Base-by-base conservation (phyloP, 2,329 filamentous ascomycete genomes). In the Sarocladium oryzae region DNA sequence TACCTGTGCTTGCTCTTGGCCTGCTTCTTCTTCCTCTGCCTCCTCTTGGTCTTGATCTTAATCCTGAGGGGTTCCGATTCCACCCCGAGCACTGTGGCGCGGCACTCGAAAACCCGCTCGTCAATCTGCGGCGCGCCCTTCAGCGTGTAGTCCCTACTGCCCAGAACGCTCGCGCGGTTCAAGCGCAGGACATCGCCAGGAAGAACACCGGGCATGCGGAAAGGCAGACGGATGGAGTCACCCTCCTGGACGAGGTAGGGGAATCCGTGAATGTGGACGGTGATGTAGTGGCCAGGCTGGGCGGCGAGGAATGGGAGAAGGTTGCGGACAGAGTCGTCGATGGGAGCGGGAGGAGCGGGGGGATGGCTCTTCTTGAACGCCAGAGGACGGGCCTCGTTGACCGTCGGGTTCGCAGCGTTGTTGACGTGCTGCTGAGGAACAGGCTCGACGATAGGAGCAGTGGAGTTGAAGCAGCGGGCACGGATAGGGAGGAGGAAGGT, bases 1-100 rank as follows among this genome's bases (percentile, higher is more conserved):
- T 87, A 96, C 62, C 81, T 78, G 66, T 95, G 89, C 79, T 99
- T 96, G 75, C 89, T 96, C 73, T 78, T 85, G 9, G 93, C 86
- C 53, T 79, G 82, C 74, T 84, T 89, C 48, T 81, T 78, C 64
- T 86, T 78, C 63, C 88, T 74, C 67, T 86, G 86, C 62, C 82
- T 87, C 74, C 83, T 72, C 79, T 90, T 91, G 60, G 80, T 92
- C 79, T 92, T 92, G 70, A 88, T 76, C 73, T 88, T 88, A 59
- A 84, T 73, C 53, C 88, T 75, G 72, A 92, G 67, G 30, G 88
- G 88, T 72, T 91, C 88, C 52, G 82, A 80, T 71, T 97, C 93
- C 6, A 86, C 81, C 5, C 90, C 92, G 56, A 93, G 78, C 23
- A 99, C 90, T 30, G 85, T 82, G 15, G 91, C 89, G 53, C 90